Percentiles rank a stretch among this genome's conserved stretches.
Conservation (phyloP, 2,329 filamentous ascomycete genomes). For the Ilyonectria destructans region DNA sequence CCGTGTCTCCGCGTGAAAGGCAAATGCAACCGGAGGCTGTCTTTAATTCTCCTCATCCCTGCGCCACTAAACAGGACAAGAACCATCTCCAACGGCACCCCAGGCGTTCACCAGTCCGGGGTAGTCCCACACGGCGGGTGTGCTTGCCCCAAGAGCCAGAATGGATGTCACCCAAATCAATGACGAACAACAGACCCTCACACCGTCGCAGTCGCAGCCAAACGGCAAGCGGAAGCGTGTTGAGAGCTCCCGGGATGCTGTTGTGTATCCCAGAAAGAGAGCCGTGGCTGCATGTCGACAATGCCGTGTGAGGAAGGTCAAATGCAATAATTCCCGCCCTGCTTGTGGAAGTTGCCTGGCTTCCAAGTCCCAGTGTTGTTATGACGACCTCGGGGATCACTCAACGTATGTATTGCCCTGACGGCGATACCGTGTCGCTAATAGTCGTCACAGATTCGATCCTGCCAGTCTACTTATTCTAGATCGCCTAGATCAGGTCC, state of each 20-base stretch:
- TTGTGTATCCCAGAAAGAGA: slow-evolving; percentile 24
- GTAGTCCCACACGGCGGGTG: not conserved
- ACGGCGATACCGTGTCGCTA: not conserved
- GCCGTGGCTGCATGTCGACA: slow-evolving; percentile 29
- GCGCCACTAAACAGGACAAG: not conserved
- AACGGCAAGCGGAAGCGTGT: not conserved
- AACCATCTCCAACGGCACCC: not conserved
- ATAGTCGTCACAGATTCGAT: slow-evolving; percentile 22
- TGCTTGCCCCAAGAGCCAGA: not conserved
- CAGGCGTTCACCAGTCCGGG: not conserved
- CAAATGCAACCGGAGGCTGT: not conserved
- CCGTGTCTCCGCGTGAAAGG: not conserved
- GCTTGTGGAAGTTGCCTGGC: slow-evolving; percentile 27
- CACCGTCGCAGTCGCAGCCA: not conserved
- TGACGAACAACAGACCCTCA: not conserved
- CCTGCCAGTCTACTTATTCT: slow-evolving; percentile 32
- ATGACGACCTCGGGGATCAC: slow-evolving; percentile 20
- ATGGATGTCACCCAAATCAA: not conserved
- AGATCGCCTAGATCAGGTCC: slow-evolving; percentile 30
- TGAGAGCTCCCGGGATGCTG: not conserved
- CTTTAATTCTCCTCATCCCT: not conserved
- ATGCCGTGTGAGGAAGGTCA: slow-evolving; percentile 31
- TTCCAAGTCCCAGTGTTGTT: slow-evolving; percentile 14
- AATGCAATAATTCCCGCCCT: slow-evolving; percentile 32
- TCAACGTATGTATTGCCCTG: slow-evolving; percentile 10